A percentile compares a stretch with the other conserved stretches of the same genome.
Conservation (phyloP, 257 asterid genomes). For the Fraxinus cuspidata region DNA sequence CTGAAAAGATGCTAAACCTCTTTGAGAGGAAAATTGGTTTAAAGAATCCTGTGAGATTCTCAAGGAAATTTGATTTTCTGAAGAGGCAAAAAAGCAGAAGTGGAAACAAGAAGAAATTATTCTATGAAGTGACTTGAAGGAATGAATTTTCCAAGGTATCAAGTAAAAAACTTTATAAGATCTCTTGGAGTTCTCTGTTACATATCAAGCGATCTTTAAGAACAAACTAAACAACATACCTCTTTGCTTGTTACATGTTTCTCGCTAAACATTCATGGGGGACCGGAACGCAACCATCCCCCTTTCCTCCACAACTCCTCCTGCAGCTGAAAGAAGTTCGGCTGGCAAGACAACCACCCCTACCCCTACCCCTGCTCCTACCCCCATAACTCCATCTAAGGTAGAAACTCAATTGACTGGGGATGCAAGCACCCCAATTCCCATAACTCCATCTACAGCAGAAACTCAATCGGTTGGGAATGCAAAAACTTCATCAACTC, state of each 20-base stretch:
- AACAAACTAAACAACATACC: background rate
- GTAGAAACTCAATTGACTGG: slow-evolving; percentile 6
- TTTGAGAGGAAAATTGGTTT: background rate
- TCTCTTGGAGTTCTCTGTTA: slow-evolving; percentile 15
- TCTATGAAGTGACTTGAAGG: slow-evolving; percentile 3
- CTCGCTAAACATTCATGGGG: slow-evolving; percentile 40
- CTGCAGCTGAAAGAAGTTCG: slow-evolving; percentile 15
- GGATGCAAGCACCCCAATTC: slow-evolving; percentile 14
- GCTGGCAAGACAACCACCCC: slow-evolving; percentile 7
- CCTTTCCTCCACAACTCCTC: slow-evolving; percentile 9
- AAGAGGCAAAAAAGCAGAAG: slow-evolving; percentile 26
- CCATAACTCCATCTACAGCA: background rate
- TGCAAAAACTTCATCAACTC: no score
- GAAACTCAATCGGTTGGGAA: background rate
- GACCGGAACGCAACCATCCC: slow-evolving; percentile 39
- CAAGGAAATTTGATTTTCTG: slow-evolving; percentile 39
- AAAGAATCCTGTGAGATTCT: slow-evolving; percentile 21
- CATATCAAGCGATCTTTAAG: slow-evolving; percentile 17
- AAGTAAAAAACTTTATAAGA: slow-evolving; percentile 26
- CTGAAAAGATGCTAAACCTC: slow-evolving; percentile 26
- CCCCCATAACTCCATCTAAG: background rate
- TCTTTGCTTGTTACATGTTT: background rate
- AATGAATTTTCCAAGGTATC: background rate
- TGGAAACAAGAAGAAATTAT: slow-evolving; percentile 18
- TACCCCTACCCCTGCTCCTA: background rate